Base-by-base conservation (phyloP, 352 stramenopile species). In the Globisporangium takayamanum region DNA sequence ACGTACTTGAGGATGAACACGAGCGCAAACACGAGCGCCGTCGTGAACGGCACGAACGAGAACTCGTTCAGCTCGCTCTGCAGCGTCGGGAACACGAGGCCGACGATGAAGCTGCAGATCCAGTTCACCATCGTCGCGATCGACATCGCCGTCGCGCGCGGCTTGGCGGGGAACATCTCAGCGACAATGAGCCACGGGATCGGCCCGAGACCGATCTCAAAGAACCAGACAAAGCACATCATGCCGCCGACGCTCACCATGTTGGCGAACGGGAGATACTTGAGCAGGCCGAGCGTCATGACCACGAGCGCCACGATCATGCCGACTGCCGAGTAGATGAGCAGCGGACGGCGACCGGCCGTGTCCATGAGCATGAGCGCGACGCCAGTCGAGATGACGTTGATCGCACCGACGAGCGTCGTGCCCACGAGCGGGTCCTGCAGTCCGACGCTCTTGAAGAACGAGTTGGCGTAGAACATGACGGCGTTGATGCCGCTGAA, bases 151-250 rank as follows among this genome's bases (percentile, higher is more conserved):
- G 81, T 88, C 42, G 88, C 84, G 48, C 97, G 89, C 52, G 96
- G 96, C 69, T 97, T 97, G 15, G 87, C 78, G 51, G 94, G 85
- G 74, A 98, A 98, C 89, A 98, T 97, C 70, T 98, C 95, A n/a
- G 92, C 91, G 8, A 98, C 92, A 64, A 98, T 98, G 26, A 98
- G 70, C 95, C 93, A 98, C 46, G 95, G 94, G 59, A 98, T 98
- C 11, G 95, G 94, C 10, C 95, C 95, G 7, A 85, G 56, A 14
- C 76, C 76, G 52, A 85, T 84, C 56, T 84, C 75, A 47, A 84
- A 84, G 18, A 85, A 89, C 78, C 80, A 89, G 42, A 89, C 78
- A 41, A 87, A 89, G 55, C 76, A 81, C 75, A 89, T 86, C 44
- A 89, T 76, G 51, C 78, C 80, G 28, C 80, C 76, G 44, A 76